phyloP scores from a whole-genome alignment of 1,284 basidiomycete genomes.

The Afroboletus lepidellus region DNA sequence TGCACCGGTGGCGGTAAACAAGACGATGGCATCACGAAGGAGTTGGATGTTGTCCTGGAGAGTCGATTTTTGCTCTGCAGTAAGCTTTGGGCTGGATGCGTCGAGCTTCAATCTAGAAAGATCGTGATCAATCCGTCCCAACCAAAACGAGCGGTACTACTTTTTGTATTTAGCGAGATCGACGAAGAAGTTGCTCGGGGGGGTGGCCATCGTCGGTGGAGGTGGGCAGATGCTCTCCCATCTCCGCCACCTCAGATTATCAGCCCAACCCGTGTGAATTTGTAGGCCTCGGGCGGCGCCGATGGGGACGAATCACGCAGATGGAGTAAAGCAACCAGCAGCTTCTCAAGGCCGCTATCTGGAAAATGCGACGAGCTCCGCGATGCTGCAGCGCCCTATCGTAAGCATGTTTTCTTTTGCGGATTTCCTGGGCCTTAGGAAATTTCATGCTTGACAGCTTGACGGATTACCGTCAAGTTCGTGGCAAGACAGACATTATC shows the following conservation, averaged over 20 bases:
- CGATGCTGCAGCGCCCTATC: neutral
- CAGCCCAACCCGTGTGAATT: constrained; percentile 26
- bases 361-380: neutral
- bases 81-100: constrained; percentile 60
- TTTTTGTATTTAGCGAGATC: constrained; percentile 75
- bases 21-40: constrained; percentile 77
- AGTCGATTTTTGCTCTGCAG: constrained; percentile 54
- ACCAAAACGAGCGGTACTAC: constrained; percentile 37
- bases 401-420: too few species aligned
- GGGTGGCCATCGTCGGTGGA: constrained; percentile 37
- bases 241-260: constrained; percentile 19
- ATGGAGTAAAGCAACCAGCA: neutral
- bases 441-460: too few species aligned
- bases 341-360: neutral
- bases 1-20: constrained; percentile 80
- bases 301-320: constrained; percentile 2
- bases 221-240: neutral
- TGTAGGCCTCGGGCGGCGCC: constrained; percentile 3
- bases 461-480: too few species aligned
- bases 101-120: constrained; percentile 62
- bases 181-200: constrained; percentile 61
- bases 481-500: too few species aligned
- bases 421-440: too few species aligned
- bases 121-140: constrained; percentile 1
- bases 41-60: constrained; percentile 72